phyloP scores from a whole-genome alignment of 78 protist species.

The Guillardia theta region DNA sequence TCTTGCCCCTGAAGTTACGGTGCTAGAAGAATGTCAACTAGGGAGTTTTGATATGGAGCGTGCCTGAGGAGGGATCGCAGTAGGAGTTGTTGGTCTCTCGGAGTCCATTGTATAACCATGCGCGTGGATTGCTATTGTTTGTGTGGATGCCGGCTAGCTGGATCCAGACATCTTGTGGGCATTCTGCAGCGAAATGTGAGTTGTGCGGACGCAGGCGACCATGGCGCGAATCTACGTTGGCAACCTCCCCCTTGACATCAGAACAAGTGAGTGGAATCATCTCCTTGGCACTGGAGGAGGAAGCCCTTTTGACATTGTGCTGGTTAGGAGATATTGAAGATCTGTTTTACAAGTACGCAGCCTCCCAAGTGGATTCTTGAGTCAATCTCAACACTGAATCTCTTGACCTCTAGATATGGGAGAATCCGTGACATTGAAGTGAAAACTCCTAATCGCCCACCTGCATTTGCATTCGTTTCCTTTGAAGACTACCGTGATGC shows the following conservation, averaged over 20 bases:
- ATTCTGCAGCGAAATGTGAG: neutral
- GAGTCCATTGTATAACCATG: too few relatives aligned
- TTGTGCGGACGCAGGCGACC: neutral
- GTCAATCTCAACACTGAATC: neutral
- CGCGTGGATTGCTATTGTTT: too few relatives aligned
- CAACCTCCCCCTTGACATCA: neutral
- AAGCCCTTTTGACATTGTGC: neutral
- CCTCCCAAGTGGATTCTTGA: neutral
- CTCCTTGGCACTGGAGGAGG: neutral
- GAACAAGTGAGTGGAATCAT: neutral
- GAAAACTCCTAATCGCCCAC: neutral
- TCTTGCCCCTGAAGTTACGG: too few relatives aligned
- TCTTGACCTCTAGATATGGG: neutral
- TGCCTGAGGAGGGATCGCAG: too few relatives aligned
- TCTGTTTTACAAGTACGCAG: neutral
- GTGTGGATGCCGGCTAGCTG: too few relatives aligned
- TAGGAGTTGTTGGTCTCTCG: too few relatives aligned
- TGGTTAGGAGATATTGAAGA: neutral
- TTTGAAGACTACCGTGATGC: neutral
- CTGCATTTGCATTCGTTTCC: conserved; percentile 1
- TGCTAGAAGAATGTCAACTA: too few relatives aligned
- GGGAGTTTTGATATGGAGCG: too few relatives aligned
- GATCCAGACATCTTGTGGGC: too few relatives aligned
- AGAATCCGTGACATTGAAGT: neutral
- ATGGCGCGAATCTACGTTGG: conserved; percentile 24